These are phyloP conservation scores for Ascochyta lentis DNA, from an alignment of 2,329 filamentous ascomycete species.

Conservation along the genomic window DNA sequence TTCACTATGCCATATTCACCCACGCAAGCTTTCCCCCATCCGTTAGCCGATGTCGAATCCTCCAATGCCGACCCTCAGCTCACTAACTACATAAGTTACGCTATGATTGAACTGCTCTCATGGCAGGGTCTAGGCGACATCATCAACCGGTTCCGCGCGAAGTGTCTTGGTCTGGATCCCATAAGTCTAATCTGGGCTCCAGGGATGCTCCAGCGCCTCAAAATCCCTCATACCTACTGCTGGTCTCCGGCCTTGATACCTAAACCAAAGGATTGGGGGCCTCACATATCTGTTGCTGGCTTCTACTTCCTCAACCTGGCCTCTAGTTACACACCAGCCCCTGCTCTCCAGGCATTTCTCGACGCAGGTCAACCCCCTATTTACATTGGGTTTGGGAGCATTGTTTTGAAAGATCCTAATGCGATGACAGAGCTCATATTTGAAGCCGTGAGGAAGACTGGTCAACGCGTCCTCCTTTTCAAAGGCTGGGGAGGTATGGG, in stretches of 20 bases:
- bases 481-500: conserved; percentile 86
- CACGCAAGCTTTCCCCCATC: conserved; percentile 57
- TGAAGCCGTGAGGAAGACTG: conserved; percentile 52
- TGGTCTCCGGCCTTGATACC: conserved; percentile 51
- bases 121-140: conserved; percentile 60
- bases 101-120: conserved; percentile 56
- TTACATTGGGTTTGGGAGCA: conserved; percentile 44
- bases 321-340: conserved; percentile 26
- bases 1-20: conserved; percentile 62
- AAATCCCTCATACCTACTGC: conserved; percentile 55
- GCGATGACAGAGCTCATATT: conserved; percentile 38
- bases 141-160: conserved; percentile 53
- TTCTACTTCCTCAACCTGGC: conserved; percentile 36
- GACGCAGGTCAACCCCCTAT: conserved; percentile 34
- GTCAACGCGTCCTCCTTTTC: conserved; percentile 75
- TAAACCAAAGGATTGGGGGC: conserved; percentile 25
- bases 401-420: conserved; percentile 39
- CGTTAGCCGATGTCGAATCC: conserved; percentile 56
- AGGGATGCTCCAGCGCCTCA: conserved; percentile 43
- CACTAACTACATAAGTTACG: conserved; percentile 55
- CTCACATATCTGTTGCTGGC: conserved; percentile 31
- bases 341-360: conserved; percentile 32
- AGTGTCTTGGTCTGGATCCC: conserved; percentile 51
- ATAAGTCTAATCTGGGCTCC: conserved; percentile 49
- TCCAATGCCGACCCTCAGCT: conserved; percentile 37